phyloP scores from a whole-genome alignment of 1,139 yeast species.

The Geotrichum cucujoidarum region DNA sequence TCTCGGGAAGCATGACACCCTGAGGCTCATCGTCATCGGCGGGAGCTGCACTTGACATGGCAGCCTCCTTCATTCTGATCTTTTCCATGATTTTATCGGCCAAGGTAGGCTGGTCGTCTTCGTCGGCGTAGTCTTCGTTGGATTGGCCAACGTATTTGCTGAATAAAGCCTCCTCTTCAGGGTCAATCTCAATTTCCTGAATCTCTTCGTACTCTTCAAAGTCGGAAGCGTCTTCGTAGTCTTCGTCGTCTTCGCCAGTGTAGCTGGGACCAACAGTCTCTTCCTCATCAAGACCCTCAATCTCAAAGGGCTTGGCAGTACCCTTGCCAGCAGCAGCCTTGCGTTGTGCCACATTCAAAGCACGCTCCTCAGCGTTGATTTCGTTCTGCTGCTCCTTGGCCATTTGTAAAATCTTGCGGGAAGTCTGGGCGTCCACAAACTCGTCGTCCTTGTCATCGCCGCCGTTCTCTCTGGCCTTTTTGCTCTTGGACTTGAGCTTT shows the following conservation, averaged over 20 bases:
- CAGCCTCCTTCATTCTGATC: conserved; percentile 63
- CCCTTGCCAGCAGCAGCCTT: conserved; percentile 10
- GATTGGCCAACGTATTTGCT: conserved; percentile 37
- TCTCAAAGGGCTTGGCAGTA: neutral
- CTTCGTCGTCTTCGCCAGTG: conserved; percentile 32
- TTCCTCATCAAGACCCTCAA: conserved; percentile 15
- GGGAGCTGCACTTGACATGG: conserved; percentile 25
- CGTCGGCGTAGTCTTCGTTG: conserved; percentile 50
- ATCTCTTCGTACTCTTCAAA: conserved; percentile 46
- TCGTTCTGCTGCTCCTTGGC: conserved; percentile 94
- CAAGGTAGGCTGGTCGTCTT: conserved; percentile 59
- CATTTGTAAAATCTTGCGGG: conserved; percentile 78
- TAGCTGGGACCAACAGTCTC: conserved; percentile 11
- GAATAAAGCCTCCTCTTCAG: conserved; percentile 41
- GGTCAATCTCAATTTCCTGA: conserved; percentile 47
- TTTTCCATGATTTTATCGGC: conserved; percentile 93
- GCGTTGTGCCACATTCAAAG: conserved; percentile 7
- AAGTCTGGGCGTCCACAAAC: conserved; percentile 71
- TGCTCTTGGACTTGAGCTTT: conserved; percentile 16
- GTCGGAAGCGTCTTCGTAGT: conserved; percentile 38
- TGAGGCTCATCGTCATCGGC: conserved; percentile 31
- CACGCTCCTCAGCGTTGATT: conserved; percentile 53
- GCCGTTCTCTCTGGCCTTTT: conserved; percentile 24
- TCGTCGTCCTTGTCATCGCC: conserved; percentile 56
- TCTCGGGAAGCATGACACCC: conserved; percentile 82